Percentiles rank a stretch among this genome's conserved stretches.
phyloP scores from a whole-genome alignment of 1,139 yeast species.

The Tardiomyces digboiensis region DNA sequence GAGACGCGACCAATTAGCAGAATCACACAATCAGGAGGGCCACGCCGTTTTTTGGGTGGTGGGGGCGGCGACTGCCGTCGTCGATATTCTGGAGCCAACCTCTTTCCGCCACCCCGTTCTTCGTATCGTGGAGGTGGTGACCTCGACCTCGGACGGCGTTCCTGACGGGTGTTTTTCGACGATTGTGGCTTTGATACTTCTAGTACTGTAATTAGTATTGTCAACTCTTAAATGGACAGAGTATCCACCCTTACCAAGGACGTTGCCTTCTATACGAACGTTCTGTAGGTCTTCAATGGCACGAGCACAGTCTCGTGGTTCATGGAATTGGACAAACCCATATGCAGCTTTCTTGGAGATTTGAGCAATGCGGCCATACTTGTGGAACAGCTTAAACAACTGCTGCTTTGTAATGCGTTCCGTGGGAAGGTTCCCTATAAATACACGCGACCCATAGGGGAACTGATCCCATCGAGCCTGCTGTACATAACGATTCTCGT shows the following conservation, averaged over 20 bases:
- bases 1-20: slow-evolving; percentile 61
- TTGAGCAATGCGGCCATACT: slow-evolving; percentile 69
- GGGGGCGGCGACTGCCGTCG: slow-evolving; percentile 8
- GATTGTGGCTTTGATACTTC: no score
- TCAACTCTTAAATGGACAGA: no score
- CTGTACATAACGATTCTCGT: slow-evolving; percentile 38
- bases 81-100: slow-evolving; percentile 20
- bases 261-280: slow-evolving; percentile 16
- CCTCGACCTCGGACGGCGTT: slow-evolving; percentile 8
- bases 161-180: slow-evolving; percentile 10
- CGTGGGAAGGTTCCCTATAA: slow-evolving; percentile 65
- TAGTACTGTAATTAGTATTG: no score
- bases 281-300: slow-evolving; percentile 57
- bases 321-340: slow-evolving; percentile 72
- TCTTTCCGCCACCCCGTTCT: no score
- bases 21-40: slow-evolving; percentile 51
- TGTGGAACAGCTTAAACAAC: slow-evolving; percentile 57
- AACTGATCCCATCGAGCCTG: slow-evolving; percentile 57
- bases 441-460: slow-evolving; percentile 71
- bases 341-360: slow-evolving; percentile 72
- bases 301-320: slow-evolving; percentile 50
- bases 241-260: no score
- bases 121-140: slow-evolving; percentile 28
- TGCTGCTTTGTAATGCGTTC: slow-evolving; percentile 61
- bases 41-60: slow-evolving; percentile 13